Evolutionary conservation across 768 basidiomycete species (phyloP).

Genomic region (Grammothele lineata): DNA sequence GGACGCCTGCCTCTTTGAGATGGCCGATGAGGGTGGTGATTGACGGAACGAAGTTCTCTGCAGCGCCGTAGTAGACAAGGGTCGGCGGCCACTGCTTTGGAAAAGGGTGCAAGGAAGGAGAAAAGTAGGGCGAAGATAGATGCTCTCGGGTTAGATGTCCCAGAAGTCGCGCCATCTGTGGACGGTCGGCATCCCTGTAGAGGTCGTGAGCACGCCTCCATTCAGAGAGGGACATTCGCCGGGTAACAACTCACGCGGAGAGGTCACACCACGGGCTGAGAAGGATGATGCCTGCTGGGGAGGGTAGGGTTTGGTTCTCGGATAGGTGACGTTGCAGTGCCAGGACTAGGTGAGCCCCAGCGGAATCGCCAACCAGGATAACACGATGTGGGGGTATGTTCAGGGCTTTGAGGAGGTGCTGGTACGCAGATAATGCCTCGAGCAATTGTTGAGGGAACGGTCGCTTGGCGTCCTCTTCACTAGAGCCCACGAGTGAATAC

Average conservation of each 20-base stretch:
- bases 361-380: conserved; percentile 70
- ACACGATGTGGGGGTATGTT: conserved; percentile 58
- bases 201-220: background rate
- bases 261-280: conserved; percentile 15
- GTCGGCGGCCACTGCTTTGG: conserved; percentile 9
- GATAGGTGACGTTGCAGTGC: conserved; percentile 61
- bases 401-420: conserved; percentile 56
- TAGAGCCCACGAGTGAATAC: conserved; percentile 33
- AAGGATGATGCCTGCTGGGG: conserved; percentile 4
- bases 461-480: conserved; percentile 22
- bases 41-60: conserved; percentile 3
- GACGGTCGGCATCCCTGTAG: conserved; percentile 1
- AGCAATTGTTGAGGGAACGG: conserved; percentile 74
- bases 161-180: background rate
- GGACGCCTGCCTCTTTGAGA: background rate
- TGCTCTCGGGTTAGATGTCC: background rate
- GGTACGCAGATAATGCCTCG: conserved; percentile 72
- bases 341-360: conserved; percentile 70
- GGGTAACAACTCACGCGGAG: background rate
- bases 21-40: background rate
- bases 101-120: conserved; percentile 3
- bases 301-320: conserved; percentile 31
- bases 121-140: conserved; percentile 6
- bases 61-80: conserved; percentile 5
- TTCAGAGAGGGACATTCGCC: too few species aligned